Evolutionary conservation across 768 basidiomycete genomes (phyloP).

Genomic region (Mycena galopus): DNA sequence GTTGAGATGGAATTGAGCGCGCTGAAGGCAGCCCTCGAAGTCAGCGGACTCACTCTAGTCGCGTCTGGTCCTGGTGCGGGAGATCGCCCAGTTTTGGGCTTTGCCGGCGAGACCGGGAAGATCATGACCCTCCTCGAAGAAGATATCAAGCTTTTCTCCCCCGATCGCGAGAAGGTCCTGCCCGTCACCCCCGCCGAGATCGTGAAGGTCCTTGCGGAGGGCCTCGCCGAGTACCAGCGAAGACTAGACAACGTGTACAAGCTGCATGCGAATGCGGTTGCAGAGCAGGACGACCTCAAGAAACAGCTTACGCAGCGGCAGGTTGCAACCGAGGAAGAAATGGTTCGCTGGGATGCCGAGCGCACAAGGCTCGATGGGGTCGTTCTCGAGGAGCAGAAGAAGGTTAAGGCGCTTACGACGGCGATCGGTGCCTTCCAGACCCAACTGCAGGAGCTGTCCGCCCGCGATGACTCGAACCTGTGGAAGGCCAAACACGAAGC

Average conservation of each 20-base stretch:
- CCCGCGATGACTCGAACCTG: not conserved
- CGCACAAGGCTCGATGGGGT: not conserved
- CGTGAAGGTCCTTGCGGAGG: slow-evolving; percentile 13
- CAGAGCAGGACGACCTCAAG: not conserved
- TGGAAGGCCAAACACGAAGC: slow-evolving; percentile 2
- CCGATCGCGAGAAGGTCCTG: not conserved
- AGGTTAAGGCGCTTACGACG: not conserved
- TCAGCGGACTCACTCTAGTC: slow-evolving; percentile 6
- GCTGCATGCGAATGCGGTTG: not conserved
- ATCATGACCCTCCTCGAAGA: not conserved
- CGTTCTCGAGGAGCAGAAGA: not conserved
- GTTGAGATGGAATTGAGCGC: not conserved
- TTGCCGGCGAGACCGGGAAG: slow-evolving; percentile 9
- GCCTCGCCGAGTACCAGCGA: not conserved
- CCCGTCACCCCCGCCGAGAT: slow-evolving; percentile 22
- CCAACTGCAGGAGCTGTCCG: not conserved
- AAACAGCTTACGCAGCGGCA: not conserved
- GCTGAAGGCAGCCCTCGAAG: slow-evolving; percentile 1
- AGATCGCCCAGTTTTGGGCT: not conserved
- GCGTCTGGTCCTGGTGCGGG: not conserved
- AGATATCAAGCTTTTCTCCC: not conserved
- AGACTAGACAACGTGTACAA: not conserved
- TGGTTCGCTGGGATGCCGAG: not conserved
- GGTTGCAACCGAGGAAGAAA: not conserved
- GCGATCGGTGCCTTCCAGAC: not conserved